Evolutionary conservation across 495 filamentous ascomycete genomes (phyloP).

Genomic region (Oidiodendron maius): DNA sequence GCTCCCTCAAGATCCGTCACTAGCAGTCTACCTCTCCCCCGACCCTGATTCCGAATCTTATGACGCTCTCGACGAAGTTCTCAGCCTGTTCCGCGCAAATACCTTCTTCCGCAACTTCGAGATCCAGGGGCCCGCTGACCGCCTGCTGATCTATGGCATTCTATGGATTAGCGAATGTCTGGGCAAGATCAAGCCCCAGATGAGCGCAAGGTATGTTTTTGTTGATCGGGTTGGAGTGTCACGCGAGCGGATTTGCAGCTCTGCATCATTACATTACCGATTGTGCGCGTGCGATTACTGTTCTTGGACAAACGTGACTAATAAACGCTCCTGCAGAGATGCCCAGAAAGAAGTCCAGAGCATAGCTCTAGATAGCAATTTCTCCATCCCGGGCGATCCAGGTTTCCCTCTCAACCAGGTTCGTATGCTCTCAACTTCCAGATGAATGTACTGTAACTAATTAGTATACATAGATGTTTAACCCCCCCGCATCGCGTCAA

Average conservation of each 20-base stretch:
- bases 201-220: constrained; percentile 41
- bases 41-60: constrained; percentile 83
- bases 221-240: not conserved
- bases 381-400: constrained; percentile 91
- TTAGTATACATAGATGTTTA: constrained; percentile 40
- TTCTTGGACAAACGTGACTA: too few species aligned
- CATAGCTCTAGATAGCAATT: constrained; percentile 75
- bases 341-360: constrained; percentile 50
- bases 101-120: constrained; percentile 99
- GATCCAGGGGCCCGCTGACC: constrained; percentile 93
- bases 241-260: constrained; percentile 1
- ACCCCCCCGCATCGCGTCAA: constrained; percentile 72
- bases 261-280: too few species aligned
- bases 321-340: constrained; percentile 29
- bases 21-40: constrained; percentile 65
- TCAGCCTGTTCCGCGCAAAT: constrained; percentile 92
- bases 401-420: constrained; percentile 89
- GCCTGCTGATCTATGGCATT: constrained; percentile 93
- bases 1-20: constrained; percentile 55
- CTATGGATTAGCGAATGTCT: constrained; percentile 87
- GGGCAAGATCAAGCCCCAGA: constrained; percentile 70
- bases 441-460: not conserved
- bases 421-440: constrained; percentile 6
- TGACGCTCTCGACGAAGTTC: constrained; percentile 90
- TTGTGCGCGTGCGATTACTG: too few species aligned